Percentiles rank a stretch among this genome's conserved stretches.
Evolutionary conservation across 176 grass and related monocot genomes (phyloP).

Genomic region (Oryza coarctata): DNA sequence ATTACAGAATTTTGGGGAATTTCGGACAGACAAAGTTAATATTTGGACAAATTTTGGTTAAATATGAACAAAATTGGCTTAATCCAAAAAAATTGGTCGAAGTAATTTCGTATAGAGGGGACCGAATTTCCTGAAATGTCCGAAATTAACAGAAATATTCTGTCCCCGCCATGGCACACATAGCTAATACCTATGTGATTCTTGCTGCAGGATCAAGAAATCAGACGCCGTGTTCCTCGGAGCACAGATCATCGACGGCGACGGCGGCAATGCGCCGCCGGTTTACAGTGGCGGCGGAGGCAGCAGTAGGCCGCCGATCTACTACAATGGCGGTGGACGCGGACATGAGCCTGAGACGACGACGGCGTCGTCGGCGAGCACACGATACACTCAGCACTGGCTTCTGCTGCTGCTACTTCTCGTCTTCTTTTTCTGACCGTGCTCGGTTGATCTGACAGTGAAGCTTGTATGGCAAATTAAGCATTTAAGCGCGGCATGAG

Average conservation of each 20-base stretch:
- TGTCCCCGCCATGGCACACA: neutral
- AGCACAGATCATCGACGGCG: constrained; percentile 35
- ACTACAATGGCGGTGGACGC: constrained; percentile 29
- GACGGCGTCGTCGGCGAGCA: constrained; percentile 27
- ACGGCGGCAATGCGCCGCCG: neutral
- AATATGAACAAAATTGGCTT: too few relatives aligned
- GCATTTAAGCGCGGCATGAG: neutral
- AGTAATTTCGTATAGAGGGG: too few relatives aligned
- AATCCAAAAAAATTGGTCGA: too few relatives aligned
- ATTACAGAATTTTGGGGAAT: too few relatives aligned
- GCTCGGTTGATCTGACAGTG: neutral
- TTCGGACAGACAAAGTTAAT: too few relatives aligned
- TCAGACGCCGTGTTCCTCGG: constrained; percentile 47
- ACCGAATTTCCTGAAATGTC: too few relatives aligned
- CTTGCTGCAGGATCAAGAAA: constrained; percentile 43
- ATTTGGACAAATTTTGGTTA: too few relatives aligned
- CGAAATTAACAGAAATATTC: too few relatives aligned
- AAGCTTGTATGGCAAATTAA: neutral
- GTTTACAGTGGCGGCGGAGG: neutral
- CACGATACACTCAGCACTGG: neutral
- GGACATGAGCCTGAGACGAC: neutral
- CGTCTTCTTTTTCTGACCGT: constrained; percentile 15
- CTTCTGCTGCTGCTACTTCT: constrained; percentile 22
- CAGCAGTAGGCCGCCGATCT: neutral
- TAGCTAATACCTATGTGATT: too few relatives aligned